Evolutionary conservation across 306 rosid species (phyloP).

Genomic region (Chamaecrista fasciculata): DNA sequence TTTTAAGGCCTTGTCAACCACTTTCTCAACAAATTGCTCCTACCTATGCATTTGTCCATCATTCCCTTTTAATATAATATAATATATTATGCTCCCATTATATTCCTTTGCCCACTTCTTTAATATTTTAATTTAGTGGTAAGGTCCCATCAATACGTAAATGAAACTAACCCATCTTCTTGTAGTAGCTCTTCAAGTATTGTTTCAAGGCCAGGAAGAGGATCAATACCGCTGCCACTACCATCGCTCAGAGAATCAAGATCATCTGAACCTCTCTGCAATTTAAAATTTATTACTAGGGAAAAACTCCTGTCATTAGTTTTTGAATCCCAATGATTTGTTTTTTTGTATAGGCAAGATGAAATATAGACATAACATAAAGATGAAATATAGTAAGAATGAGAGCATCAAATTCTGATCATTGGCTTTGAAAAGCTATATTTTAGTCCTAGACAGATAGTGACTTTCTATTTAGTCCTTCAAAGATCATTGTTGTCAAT

Average conservation of each 20-base stretch:
- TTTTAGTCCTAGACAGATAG: too few species aligned
- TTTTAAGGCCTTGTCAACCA: too few species aligned
- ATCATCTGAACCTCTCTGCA: conserved; percentile 52
- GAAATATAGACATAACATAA: background rate
- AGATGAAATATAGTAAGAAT: background rate
- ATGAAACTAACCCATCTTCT: conserved; percentile 76
- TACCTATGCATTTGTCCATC: too few species aligned
- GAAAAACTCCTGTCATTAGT: background rate
- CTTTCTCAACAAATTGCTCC: too few species aligned
- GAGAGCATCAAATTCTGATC: background rate
- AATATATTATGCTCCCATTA: too few species aligned
- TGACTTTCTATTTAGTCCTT: too few species aligned
- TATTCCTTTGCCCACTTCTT: too few species aligned
- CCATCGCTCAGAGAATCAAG: conserved; percentile 39
- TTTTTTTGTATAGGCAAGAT: background rate
- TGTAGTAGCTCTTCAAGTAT: conserved; percentile 66
- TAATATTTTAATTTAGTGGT: too few species aligned
- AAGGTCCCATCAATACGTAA: too few species aligned
- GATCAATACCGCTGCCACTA: conserved; percentile 47
- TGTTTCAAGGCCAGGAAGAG: conserved; percentile 90
- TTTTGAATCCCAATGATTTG: background rate
- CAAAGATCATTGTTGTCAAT: too few species aligned
- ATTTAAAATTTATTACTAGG: conserved; percentile 5
- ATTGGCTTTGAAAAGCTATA: background rate
- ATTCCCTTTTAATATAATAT: too few species aligned